A percentile compares a stretch with the other conserved stretches of the same genome.
phyloP scores from a whole-genome alignment of 2,329 filamentous ascomycete species.

The Pseudocercospora macadamiae region DNA sequence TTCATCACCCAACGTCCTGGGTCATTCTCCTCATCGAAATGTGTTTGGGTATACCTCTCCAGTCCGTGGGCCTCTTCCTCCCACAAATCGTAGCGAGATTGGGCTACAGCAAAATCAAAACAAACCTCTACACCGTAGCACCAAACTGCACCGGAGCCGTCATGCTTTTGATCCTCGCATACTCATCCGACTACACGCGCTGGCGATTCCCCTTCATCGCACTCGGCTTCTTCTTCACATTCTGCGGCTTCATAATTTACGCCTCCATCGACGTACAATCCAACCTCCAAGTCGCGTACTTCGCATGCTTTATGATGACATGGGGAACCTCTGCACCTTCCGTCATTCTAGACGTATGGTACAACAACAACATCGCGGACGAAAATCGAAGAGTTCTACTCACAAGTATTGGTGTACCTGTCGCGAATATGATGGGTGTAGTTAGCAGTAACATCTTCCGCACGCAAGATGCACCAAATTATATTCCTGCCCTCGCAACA shows the following conservation, averaged over 20 bases:
- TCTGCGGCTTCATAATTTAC: slow-evolving; percentile 78
- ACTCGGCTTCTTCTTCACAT: slow-evolving; percentile 72
- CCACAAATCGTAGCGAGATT: slow-evolving; percentile 61
- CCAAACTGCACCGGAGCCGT: slow-evolving; percentile 75
- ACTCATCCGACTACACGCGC: slow-evolving; percentile 67
- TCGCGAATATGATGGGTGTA: slow-evolving; percentile 77
- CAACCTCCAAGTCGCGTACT: slow-evolving; percentile 70
- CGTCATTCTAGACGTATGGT: slow-evolving; percentile 70
- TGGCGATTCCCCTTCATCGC: slow-evolving; percentile 74
- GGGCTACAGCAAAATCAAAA: slow-evolving; percentile 61
- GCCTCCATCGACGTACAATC: slow-evolving; percentile 66
- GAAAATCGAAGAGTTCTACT: slow-evolving; percentile 72
- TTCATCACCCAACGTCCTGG: slow-evolving; percentile 58
- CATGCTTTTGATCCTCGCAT: slow-evolving; percentile 73
- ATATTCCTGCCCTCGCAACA: slow-evolving; percentile 66
- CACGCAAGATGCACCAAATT: slow-evolving; percentile 65
- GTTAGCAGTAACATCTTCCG: slow-evolving; percentile 71
- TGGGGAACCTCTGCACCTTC: slow-evolving; percentile 76
- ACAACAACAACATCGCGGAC: slow-evolving; percentile 82
- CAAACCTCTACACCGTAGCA: slow-evolving; percentile 80
- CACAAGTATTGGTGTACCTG: slow-evolving; percentile 71
- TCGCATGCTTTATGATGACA: slow-evolving; percentile 79
- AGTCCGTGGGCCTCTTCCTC: slow-evolving; percentile 60
- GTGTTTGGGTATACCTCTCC: slow-evolving; percentile 62
- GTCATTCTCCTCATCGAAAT: slow-evolving; percentile 60